A percentile compares a stretch with the other conserved stretches of the same genome.
These are phyloP conservation scores for Rhododendron simsii DNA, from an alignment of 148 eudicot species.

Conservation along the genomic window DNA sequence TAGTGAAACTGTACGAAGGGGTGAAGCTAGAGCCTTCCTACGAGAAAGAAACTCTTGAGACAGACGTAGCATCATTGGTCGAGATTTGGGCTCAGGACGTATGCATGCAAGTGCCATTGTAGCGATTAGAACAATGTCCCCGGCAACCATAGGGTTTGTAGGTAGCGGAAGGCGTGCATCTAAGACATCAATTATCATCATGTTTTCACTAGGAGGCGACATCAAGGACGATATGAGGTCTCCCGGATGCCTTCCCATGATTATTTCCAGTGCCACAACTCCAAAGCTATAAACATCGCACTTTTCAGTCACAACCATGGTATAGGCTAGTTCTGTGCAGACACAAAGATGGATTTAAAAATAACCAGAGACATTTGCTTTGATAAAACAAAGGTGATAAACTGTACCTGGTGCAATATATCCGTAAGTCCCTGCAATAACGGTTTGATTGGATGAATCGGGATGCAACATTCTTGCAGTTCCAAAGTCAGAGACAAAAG, in stretches of 20 bases:
- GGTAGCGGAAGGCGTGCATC: neutral
- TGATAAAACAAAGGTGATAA: neutral
- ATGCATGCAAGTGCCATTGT: constrained; percentile 1
- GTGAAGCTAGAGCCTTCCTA: neutral
- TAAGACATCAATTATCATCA: neutral
- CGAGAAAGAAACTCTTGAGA: constrained; percentile 8
- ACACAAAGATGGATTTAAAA: neutral
- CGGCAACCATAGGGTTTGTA: neutral
- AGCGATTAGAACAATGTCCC: neutral
- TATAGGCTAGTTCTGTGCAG: neutral
- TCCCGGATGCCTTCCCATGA: constrained; percentile 1
- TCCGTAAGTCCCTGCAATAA: neutral
- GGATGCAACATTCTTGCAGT: no score
- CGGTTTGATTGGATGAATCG: neutral
- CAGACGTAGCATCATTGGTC: constrained; percentile 4
- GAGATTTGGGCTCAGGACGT: neutral
- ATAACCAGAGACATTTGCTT: neutral
- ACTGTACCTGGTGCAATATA: neutral
- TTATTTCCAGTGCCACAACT: constrained; percentile 1
- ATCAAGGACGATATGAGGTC: neutral
- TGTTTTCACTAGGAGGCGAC: neutral
- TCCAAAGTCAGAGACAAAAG: no score
- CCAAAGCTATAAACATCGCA: constrained; percentile 3
- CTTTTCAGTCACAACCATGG: neutral
- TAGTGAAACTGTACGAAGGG: neutral